Evolutionary conservation across 805 yeast species (phyloP), one percentile per base, ranked within the genome.

Genomic region (Ogataea thermomethanolica): DNA sequence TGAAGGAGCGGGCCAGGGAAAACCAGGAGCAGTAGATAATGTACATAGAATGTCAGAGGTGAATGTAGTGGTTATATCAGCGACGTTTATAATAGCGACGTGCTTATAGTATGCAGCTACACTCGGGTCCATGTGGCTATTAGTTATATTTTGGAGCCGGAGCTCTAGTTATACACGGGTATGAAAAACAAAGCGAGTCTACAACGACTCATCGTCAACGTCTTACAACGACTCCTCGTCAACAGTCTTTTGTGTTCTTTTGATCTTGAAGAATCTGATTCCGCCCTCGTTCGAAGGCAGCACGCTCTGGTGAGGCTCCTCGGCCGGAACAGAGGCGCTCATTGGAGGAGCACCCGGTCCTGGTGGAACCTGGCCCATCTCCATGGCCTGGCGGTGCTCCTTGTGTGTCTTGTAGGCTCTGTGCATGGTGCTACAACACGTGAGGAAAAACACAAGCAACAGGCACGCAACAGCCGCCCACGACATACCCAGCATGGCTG

Each of bases 221-320:
- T n/a, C n/a, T n/a, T n/a, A 39, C 34, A 58, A 31, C 8, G 63
- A 59, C 37, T 62, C 65, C 50, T 71, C 75, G 46, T 67, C 69
- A 36, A 59, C 67, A 24, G 57, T 64, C 48, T 66, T 67, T 48
- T 65, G 65, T 41, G 69, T 71, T 57, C 76, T 79, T 66, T 81
- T 80, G 46, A 84, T 80, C 55, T 80, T 82, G 71, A 83, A 84
- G 64, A 83, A 84, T 64, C 85, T 79, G 55, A 84, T 82, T 33
- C 90, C 90, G 46, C 73, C 69, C 42, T 73, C 75, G 41, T 69
- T 61, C 15, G 55, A 64, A 30, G 60, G 56, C 30, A 51, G 44
- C 10, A 56, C 39, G 20, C 54, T 53, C 29, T 50, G 55, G 34
- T 45, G 33, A 25, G 30, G 26, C 8, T 61, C 54, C 8, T 57